A percentile compares a stretch with the other conserved stretches of the same genome.
Conservation (phyloP, 2,329 filamentous ascomycete species). For the Pseudogymnoascus sp. region DNA sequence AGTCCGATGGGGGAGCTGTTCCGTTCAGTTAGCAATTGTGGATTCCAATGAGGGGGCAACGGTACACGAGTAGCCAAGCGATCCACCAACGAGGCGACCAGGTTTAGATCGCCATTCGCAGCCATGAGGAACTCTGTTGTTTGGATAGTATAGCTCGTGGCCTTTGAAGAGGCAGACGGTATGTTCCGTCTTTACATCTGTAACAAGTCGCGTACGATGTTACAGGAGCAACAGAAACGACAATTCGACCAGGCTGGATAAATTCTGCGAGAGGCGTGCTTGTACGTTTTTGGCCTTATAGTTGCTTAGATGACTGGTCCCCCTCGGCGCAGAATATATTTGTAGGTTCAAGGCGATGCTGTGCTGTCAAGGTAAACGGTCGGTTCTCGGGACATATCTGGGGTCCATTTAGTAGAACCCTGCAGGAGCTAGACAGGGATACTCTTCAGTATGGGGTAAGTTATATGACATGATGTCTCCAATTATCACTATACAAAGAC, state of each 20-base stretch:
- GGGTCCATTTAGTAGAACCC: not conserved
- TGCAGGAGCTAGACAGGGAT: conserved; percentile 2
- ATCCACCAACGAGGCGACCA: conserved; percentile 54
- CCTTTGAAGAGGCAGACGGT: conserved; percentile 7
- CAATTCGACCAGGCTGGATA: not conserved
- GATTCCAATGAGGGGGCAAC: conserved; percentile 10
- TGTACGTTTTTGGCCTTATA: not conserved
- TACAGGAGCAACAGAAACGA: not conserved
- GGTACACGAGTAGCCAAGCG: conserved; percentile 53
- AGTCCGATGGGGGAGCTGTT: conserved; percentile 53
- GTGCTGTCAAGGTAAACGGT: not conserved
- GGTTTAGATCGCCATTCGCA: conserved; percentile 52
- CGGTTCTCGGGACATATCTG: conserved; percentile 3
- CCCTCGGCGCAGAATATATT: not conserved
- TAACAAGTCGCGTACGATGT: not conserved
- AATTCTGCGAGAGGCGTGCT: not conserved
- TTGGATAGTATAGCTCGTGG: not conserved
- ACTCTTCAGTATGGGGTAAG: not conserved
- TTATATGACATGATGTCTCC: not conserved
- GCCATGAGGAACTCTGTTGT: conserved; percentile 15
- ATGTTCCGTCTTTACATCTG: conserved; percentile 8
- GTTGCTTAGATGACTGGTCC: not conserved
- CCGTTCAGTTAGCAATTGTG: conserved; percentile 4
- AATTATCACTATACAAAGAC: not conserved
- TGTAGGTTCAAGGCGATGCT: conserved; percentile 2